phyloP scores from a whole-genome alignment of 2,329 filamentous ascomycete genomes.

The Verticillium tricorpus region DNA sequence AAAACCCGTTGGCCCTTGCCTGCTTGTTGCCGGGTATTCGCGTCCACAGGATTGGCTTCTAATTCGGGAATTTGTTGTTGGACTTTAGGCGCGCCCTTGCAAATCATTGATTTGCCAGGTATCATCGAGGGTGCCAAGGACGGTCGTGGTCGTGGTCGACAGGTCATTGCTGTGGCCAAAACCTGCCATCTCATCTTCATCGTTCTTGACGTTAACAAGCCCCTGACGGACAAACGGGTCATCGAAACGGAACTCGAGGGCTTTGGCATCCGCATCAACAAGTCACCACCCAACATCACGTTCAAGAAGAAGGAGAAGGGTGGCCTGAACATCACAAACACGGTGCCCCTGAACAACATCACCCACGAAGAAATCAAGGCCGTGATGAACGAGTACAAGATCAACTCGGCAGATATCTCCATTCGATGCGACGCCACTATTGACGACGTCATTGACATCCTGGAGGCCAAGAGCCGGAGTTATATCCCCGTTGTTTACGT shows the following conservation, averaged over 20 bases:
- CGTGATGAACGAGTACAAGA: slow-evolving; percentile 95
- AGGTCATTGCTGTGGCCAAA: slow-evolving; percentile 98
- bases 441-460: slow-evolving; percentile 92
- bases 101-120: slow-evolving; percentile 97
- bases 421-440: slow-evolving; percentile 97
- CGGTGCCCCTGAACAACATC: slow-evolving; percentile 86
- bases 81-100: slow-evolving; percentile 71
- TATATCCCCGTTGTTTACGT: slow-evolving; percentile 99
- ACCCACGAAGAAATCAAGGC: slow-evolving; percentile 96
- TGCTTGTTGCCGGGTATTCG: background rate
- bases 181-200: slow-evolving; percentile 99
- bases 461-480: slow-evolving; percentile 89
- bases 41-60: background rate
- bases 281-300: slow-evolving; percentile 94
- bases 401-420: slow-evolving; percentile 93
- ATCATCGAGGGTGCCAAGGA: slow-evolving; percentile 99
- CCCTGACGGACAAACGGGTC: slow-evolving; percentile 90
- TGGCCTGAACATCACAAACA: slow-evolving; percentile 93
- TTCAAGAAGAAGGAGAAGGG: slow-evolving; percentile 99
- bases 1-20: background rate
- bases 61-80: background rate
- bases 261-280: slow-evolving; percentile 97
- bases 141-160: slow-evolving; percentile 92
- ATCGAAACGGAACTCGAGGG: slow-evolving; percentile 95
- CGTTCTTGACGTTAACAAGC: slow-evolving; percentile 97